Conservation (phyloP, 2,329 filamentous ascomycete genomes). For the Paracoccidioides brasiliensis region DNA sequence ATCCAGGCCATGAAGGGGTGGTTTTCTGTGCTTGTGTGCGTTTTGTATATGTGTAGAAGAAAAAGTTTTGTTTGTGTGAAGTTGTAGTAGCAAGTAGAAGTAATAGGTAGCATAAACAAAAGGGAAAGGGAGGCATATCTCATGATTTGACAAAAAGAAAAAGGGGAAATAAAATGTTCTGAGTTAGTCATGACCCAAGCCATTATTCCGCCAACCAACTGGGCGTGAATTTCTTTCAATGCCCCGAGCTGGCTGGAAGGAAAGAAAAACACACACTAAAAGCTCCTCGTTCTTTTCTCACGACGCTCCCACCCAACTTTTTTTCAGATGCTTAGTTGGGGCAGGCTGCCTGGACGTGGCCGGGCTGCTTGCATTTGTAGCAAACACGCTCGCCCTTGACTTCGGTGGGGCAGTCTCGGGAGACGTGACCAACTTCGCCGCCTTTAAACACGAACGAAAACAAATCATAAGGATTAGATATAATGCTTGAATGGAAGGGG, state of each 20-base stretch:
- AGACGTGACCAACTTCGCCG: constrained; percentile 84
- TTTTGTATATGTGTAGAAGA: neutral
- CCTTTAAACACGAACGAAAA: constrained; percentile 29
- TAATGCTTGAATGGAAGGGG: neutral
- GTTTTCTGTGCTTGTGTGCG: neutral
- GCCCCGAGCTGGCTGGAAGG: neutral
- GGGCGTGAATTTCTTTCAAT: neutral
- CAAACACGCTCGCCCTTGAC: constrained; percentile 85
- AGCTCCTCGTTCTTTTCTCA: neutral
- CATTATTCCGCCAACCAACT: neutral
- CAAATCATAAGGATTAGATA: neutral
- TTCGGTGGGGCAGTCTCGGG: constrained; percentile 90
- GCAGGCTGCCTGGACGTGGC: constrained; percentile 90
- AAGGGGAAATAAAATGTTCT: neutral
- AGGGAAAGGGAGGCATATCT: constrained; percentile 2
- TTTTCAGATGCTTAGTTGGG: constrained; percentile 52
- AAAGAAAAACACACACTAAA: neutral
- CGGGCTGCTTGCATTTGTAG: constrained; percentile 85
- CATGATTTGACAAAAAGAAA: neutral
- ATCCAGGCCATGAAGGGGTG: neutral
- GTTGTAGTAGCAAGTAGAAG: neutral
- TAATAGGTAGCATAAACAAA: neutral
- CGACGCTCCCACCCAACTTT: neutral
- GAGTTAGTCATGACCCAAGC: constrained; percentile 3
- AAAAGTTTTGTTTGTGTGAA: neutral